Percentiles rank a stretch among this genome's conserved stretches.
Conservation (phyloP, 106 monocot genomes). For the Alisma plantagoaquatica region DNA sequence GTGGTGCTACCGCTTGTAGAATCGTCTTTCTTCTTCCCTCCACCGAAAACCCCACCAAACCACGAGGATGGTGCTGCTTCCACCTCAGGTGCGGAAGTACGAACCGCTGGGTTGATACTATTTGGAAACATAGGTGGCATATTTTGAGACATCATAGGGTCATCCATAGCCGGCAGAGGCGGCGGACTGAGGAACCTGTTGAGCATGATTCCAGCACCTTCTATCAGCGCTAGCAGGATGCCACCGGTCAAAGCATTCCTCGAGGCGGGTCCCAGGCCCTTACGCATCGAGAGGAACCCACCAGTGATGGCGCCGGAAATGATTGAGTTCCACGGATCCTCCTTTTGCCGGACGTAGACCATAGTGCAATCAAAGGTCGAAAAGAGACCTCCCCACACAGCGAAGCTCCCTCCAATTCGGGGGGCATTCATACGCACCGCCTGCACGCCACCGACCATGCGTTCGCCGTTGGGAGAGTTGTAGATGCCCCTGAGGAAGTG, state of each 20-base stretch:
- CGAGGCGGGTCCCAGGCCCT: slow-evolving; percentile 44
- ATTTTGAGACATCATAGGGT: slow-evolving; percentile 9
- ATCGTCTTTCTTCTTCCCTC: too few relatives aligned
- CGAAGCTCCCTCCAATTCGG: slow-evolving; percentile 28
- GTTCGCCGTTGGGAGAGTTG: too few relatives aligned
- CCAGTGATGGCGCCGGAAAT: slow-evolving; percentile 73
- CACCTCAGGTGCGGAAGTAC: background rate
- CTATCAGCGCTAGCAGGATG: slow-evolving; percentile 45
- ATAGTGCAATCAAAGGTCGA: too few relatives aligned
- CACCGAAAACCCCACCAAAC: too few relatives aligned
- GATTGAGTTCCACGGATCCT: slow-evolving; percentile 84
- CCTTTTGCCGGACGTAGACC: too few relatives aligned
- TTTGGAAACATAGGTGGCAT: background rate
- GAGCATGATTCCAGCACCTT: slow-evolving; percentile 50
- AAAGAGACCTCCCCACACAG: slow-evolving; percentile 82
- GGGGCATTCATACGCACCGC: too few relatives aligned
- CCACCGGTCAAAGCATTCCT: slow-evolving; percentile 35
- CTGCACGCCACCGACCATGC: too few relatives aligned
- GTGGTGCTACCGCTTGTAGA: slow-evolving; percentile 37
- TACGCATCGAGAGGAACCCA: slow-evolving; percentile 55
- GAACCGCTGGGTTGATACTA: background rate
- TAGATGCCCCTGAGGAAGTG: too few relatives aligned
- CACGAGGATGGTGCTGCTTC: background rate
- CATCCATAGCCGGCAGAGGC: slow-evolving; percentile 13
- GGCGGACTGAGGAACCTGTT: slow-evolving; percentile 34